Evolutionary conservation across 2,329 filamentous ascomycete genomes (phyloP).

Genomic region (Fusarium sp.): DNA sequence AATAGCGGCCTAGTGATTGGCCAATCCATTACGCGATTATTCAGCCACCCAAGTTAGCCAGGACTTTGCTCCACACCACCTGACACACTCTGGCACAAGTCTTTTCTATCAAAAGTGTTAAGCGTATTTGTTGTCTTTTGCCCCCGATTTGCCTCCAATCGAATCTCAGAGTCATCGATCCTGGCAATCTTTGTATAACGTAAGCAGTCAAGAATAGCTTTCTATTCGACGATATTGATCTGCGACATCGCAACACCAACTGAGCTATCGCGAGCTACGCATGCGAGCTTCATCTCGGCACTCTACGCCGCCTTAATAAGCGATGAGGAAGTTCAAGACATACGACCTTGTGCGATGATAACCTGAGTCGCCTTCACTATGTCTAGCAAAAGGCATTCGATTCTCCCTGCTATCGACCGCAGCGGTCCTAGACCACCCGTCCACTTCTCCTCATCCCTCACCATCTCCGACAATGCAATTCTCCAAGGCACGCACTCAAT

Average conservation of each 20-base stretch:
- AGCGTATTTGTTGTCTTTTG: conserved; percentile 11
- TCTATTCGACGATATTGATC: conserved; percentile 31
- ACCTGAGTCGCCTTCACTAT: conserved; percentile 42
- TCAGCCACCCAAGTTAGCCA: conserved; percentile 52
- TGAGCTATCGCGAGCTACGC: conserved; percentile 10
- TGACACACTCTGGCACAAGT: conserved; percentile 5
- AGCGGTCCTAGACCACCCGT: conserved; percentile 73
- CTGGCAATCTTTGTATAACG: conserved; percentile 25
- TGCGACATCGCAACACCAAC: conserved; percentile 37
- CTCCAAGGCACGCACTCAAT: conserved; percentile 83
- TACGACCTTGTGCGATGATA: conserved; percentile 16
- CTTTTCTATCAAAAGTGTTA: conserved; percentile 42
- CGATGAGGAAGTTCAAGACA: conserved; percentile 25
- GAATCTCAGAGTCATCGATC: conserved; percentile 49
- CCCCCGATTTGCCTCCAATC: conserved; percentile 25
- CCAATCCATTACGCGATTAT: conserved; percentile 54
- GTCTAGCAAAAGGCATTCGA: conserved; percentile 69
- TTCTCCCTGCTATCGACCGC: conserved; percentile 66
- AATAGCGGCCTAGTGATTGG: conserved; percentile 60
- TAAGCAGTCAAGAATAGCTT: conserved; percentile 30
- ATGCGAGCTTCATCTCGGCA: conserved; percentile 24
- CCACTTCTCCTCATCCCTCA: conserved; percentile 71
- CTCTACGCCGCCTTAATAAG: conserved; percentile 8
- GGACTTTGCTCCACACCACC: conserved; percentile 31
- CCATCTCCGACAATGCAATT: conserved; percentile 74